Percentiles rank a stretch among this genome's conserved stretches.
These are phyloP conservation scores for Phytophthora sansomeana DNA, from an alignment of 352 stramenopile species.

Conservation along the genomic window DNA sequence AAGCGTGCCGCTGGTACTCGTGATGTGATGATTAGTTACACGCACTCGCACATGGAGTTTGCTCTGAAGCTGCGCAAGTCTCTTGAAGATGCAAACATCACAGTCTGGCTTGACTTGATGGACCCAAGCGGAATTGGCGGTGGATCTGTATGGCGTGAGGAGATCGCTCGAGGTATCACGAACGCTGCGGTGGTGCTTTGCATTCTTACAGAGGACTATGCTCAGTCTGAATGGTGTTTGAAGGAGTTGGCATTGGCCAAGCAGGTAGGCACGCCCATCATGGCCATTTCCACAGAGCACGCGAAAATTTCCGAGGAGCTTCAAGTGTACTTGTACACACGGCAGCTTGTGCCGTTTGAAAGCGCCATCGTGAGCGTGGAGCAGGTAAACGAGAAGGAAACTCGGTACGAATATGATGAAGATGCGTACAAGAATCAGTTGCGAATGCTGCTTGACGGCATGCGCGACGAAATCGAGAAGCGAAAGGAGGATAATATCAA, in stretches of 20 bases:
- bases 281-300: slow-evolving; percentile 76
- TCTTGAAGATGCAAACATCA: slow-evolving; percentile 81
- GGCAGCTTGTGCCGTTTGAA: slow-evolving; percentile 82
- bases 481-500: slow-evolving; percentile 69
- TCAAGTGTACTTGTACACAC: slow-evolving; percentile 87
- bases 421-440: slow-evolving; percentile 73
- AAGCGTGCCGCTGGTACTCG: slow-evolving; percentile 79
- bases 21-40: slow-evolving; percentile 92
- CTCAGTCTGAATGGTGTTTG: slow-evolving; percentile 83
- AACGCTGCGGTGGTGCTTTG: slow-evolving; percentile 80
- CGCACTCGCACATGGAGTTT: slow-evolving; percentile 84
- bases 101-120: slow-evolving; percentile 91
- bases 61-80: slow-evolving; percentile 77
- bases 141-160: slow-evolving; percentile 82
- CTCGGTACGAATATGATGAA: slow-evolving; percentile 76
- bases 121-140: slow-evolving; percentile 86
- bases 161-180: slow-evolving; percentile 83
- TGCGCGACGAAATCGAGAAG: slow-evolving; percentile 88
- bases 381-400: slow-evolving; percentile 47
- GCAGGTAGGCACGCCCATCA: slow-evolving; percentile 78
- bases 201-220: slow-evolving; percentile 84
- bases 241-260: slow-evolving; percentile 89
- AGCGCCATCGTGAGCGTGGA: slow-evolving; percentile 64
- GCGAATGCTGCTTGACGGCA: slow-evolving; percentile 73
- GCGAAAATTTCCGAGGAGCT: slow-evolving; percentile 77